These are phyloP conservation scores for Cladosporium cucumerinum DNA, from an alignment of 2,329 filamentous ascomycete species.

Conservation along the genomic window DNA sequence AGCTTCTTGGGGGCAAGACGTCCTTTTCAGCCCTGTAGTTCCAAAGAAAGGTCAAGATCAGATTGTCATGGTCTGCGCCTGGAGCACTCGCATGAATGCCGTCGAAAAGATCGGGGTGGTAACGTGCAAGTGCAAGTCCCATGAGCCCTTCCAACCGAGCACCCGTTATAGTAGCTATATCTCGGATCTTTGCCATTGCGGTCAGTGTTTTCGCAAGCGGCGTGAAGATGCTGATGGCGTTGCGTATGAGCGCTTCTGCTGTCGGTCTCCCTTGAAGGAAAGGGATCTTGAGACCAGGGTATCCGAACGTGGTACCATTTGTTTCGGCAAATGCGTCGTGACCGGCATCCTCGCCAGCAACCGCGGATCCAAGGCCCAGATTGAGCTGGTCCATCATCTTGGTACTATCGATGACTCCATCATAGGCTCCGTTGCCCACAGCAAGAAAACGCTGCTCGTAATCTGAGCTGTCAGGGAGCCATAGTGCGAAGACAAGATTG, in stretches of 20 bases:
- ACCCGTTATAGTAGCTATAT: background rate
- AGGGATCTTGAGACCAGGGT: background rate
- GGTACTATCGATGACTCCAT: constrained; percentile 23
- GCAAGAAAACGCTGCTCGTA: constrained; percentile 29
- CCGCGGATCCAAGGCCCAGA: constrained; percentile 24
- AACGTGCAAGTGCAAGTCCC: background rate
- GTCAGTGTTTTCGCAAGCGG: background rate
- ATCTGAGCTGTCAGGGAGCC: constrained; percentile 23
- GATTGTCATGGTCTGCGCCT: background rate
- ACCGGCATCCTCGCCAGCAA: constrained; percentile 27
- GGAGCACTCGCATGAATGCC: background rate
- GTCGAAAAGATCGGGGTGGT: background rate
- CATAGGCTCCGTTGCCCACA: constrained; percentile 30
- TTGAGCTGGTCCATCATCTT: constrained; percentile 27
- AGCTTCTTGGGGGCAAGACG: background rate
- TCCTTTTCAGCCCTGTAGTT: background rate
- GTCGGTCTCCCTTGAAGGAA: background rate
- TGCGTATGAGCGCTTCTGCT: background rate
- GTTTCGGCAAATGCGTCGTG: constrained; percentile 26
- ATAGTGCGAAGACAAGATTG: constrained; percentile 24
- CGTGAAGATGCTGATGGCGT: background rate
- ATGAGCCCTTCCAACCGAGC: background rate
- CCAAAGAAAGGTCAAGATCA: background rate
- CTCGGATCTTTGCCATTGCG: background rate
- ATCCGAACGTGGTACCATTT: background rate